These are phyloP conservation scores for Kodamaea nitidulidarum DNA, from an alignment of 805 yeast genomes.

Conservation along the genomic window DNA sequence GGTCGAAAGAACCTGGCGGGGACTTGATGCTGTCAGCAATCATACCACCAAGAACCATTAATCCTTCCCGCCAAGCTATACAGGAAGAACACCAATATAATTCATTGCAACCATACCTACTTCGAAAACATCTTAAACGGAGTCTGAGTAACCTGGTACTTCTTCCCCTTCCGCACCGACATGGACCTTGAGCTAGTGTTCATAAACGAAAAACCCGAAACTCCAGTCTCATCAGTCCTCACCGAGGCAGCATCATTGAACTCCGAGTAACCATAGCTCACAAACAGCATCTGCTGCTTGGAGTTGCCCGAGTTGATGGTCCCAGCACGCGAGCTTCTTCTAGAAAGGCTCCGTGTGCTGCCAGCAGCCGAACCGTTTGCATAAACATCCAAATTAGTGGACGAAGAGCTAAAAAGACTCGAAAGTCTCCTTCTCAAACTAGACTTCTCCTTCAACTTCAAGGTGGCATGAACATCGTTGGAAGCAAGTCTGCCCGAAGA, in stretches of 20 bases:
- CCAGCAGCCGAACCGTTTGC: not conserved
- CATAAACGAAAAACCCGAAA: conserved; percentile 10
- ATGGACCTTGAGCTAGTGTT: not conserved
- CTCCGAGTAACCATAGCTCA: conserved; percentile 4
- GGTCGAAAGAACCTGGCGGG: not conserved
- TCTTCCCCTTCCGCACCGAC: not conserved
- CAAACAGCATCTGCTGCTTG: not conserved
- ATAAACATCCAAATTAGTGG: conserved; percentile 3
- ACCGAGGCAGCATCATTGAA: conserved; percentile 5
- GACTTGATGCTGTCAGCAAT: not conserved
- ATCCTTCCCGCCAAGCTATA: too few relatives aligned
- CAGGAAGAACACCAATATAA: too few relatives aligned
- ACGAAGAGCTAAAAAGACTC: conserved; percentile 10
- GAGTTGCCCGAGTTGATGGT: not conserved
- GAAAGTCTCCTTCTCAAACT: conserved; percentile 17
- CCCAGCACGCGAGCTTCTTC: not conserved
- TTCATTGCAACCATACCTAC: too few relatives aligned
- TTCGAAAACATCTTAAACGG: conserved; percentile 8
- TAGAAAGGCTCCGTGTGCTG: not conserved
- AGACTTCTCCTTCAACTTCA: conserved; percentile 13
- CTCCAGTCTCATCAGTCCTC: not conserved
- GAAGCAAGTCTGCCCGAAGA: conserved; percentile 7
- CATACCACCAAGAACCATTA: not conserved
- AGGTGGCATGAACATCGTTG: conserved; percentile 11
- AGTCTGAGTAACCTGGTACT: conserved; percentile 4